A percentile compares a stretch with the other conserved stretches of the same genome.
These are phyloP conservation scores for Turnera subulata DNA, from an alignment of 345 rosid genomes.

Conservation along the genomic window DNA sequence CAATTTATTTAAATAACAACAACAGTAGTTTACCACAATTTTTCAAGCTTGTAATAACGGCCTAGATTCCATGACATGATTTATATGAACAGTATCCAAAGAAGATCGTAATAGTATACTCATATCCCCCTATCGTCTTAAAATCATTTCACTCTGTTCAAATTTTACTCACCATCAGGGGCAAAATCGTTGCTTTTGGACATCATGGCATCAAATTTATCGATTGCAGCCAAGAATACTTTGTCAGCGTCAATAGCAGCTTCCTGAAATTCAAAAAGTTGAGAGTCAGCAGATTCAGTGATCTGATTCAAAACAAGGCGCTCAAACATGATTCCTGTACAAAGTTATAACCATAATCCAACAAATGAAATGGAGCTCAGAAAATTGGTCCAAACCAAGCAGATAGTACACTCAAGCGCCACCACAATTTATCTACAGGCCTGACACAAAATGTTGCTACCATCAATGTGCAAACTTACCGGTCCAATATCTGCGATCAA, in stretches of 20 bases:
- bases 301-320: too few relatives aligned
- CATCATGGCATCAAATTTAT: slow-evolving; percentile 69
- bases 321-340: neutral
- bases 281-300: too few relatives aligned
- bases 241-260: slow-evolving; percentile 70
- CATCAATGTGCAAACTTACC: slow-evolving; percentile 30
- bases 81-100: too few relatives aligned
- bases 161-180: slow-evolving; percentile 46
- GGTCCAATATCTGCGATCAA: slow-evolving; percentile 76
- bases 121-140: too few relatives aligned
- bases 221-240: slow-evolving; percentile 69
- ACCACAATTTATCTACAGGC: neutral
- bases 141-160: too few relatives aligned
- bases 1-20: too few relatives aligned
- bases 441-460: neutral
- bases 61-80: too few relatives aligned
- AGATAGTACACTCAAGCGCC: neutral
- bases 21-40: too few relatives aligned
- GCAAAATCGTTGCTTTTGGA: slow-evolving; percentile 54
- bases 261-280: slow-evolving; percentile 39
- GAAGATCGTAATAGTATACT: too few relatives aligned
- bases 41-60: too few relatives aligned
- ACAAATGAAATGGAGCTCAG: slow-evolving; percentile 2
- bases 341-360: slow-evolving; percentile 1
- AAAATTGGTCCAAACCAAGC: slow-evolving; percentile 1